phyloP scores from a whole-genome alignment of 495 filamentous ascomycete species.

The Penicillium salamii region DNA sequence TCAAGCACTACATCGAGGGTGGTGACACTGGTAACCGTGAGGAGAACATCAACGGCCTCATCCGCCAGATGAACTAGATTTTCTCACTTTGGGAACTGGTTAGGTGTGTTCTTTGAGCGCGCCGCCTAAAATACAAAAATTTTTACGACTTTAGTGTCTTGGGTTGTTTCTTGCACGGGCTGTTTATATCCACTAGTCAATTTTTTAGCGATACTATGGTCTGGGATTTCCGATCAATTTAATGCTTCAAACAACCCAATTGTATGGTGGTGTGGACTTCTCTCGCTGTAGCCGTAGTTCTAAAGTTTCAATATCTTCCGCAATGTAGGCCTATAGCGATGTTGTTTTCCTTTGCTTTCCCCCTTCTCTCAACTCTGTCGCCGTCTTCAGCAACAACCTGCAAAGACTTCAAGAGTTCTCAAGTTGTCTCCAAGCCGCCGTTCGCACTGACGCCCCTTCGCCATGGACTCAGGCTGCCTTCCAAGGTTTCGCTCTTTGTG shows the following conservation, averaged over 20 bases:
- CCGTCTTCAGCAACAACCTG: no score
- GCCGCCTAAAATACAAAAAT: constrained; percentile 19
- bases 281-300: no score
- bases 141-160: constrained; percentile 22
- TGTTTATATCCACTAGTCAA: constrained; percentile 35
- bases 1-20: constrained; percentile 99
- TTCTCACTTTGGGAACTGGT: constrained; percentile 2
- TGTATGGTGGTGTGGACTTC: no score
- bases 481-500: no score
- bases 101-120: constrained; percentile 3
- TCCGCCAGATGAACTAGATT: constrained; percentile 97
- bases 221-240: constrained; percentile 36
- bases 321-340: no score
- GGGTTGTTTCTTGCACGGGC: constrained; percentile 31
- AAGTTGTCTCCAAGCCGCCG: no score
- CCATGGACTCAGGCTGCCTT: no score
- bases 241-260: constrained; percentile 42
- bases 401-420: no score
- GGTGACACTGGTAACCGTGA: constrained; percentile 98
- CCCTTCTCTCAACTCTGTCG: no score
- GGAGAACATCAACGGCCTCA: constrained; percentile 95
- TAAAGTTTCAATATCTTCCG: no score
- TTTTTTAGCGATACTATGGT: constrained; percentile 42
- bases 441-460: no score
- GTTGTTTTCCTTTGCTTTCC: no score